Base-by-base conservation (phyloP, 768 basidiomycete species). In the Sutorius australiensis region DNA sequence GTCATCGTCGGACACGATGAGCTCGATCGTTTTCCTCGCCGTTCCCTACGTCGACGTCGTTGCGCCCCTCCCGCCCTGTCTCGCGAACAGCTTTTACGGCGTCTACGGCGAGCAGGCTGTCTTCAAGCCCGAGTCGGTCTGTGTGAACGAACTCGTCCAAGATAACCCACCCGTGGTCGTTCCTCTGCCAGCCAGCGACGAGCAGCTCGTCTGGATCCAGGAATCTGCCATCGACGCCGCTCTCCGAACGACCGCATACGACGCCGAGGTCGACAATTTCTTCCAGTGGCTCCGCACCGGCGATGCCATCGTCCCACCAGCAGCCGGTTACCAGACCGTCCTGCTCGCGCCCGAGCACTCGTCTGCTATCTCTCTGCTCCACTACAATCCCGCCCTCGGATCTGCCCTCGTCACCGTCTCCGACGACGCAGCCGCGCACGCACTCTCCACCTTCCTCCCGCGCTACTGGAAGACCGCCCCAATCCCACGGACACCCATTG, bases 391-490 rank as follows among this genome's bases (percentile, higher is more conserved):
- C 13, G 28, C 62, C 7, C 48, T 47, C 37, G 65, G 70, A 14
- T 77, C 80, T 10, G 78, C 77, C 1, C 70, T 89, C 16, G 56
- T 88, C 41, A 77, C 81, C 1, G 64, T 87, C 32, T 48, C 59
- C 8, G 70, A 73, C 32, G 59, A 64, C 0, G 66, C 64, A 6
- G 65, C 73, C 28, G 79, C 77, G 42, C 63, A 65, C 43, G 65
- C 66, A 19, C 73, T 93, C 56, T 85, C 88, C 57, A 76, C 75
- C 10, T 61, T 80, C 56, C 75, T 91, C n/a, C 92, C 89, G 1
- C 77, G 74, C 13, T 86, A 81, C 72, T 88, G 89, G 81, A 89
- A 82, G 56, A 79, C 86, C 8, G 80, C 80, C 14, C 73, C 82
- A 2, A 69, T 94, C 11, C 84, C 89, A 3, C 44, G 64, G 5